Base-by-base conservation (phyloP, 805 yeast species). In the Ogataea chonburiensis region DNA sequence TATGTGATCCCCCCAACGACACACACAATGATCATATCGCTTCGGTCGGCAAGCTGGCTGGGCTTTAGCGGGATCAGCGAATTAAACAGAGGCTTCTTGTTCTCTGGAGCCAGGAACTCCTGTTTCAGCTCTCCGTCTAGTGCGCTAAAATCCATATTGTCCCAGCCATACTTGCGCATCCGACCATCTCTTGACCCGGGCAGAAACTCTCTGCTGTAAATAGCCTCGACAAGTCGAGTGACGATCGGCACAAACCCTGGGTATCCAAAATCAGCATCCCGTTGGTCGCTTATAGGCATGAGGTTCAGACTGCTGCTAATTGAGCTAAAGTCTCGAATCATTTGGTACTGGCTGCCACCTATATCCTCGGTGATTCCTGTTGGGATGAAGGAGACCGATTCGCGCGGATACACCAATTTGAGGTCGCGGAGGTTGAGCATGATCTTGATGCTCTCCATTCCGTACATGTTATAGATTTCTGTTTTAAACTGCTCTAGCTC, bases 1-100 rank as follows among this genome's bases (percentile, higher is more conserved):
- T 85, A 70, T 0, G 97, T 86, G 6, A 89, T 64, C 0, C 98
- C 98, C 10, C 98, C 98, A 25, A 89, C 52, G 43, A 82, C 61
- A 6, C 79, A 74, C 34, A 86, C 48, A 42, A 86, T 50, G 11
- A 61, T 52, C 43, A 53, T 42, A 34, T 60, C 64, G 14, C 42
- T 46, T 17, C 57, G 46, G 26, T 35, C 40, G 7, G 25, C 40
- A 24, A 45, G 31, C 8, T 44, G 46, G 21, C 50, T 36, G 18
- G 45, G 32, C 37, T 49, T 49, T 15, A 53, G 46, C 9, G 49
- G 61, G 38, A 53, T 42, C 9, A 49, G 24, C 6, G 59, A 43
- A 20, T 40, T 46, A 38, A 61, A 61, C 10, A 60, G 32, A 3
- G 42, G 39, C 20, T 40, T 47, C 33, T 62, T 62, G 16, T 32